Evolutionary conservation across 768 basidiomycete species (phyloP).

Genomic region (Auriscalpium vulgare): DNA sequence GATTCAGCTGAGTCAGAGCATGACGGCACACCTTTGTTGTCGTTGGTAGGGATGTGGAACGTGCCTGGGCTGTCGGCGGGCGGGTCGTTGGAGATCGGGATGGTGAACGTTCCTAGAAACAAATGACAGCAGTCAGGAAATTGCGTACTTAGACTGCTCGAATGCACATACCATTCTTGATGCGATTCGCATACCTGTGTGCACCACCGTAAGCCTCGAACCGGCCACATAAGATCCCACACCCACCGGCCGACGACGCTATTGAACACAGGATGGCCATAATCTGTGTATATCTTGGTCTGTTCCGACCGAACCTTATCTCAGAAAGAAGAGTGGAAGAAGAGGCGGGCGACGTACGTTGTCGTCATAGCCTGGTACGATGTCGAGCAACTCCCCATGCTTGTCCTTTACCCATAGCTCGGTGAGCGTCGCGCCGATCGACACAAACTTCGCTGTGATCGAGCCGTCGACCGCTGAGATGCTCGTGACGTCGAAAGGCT

Average conservation of each 20-base stretch:
- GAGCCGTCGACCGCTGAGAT: background rate
- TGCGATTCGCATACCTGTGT: slow-evolving; percentile 6
- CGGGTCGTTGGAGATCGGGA: background rate
- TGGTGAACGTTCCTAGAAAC: background rate
- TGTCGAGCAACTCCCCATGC: background rate
- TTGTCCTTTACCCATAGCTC: background rate
- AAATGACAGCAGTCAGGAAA: background rate
- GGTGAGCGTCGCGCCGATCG: background rate
- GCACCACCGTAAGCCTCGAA: background rate
- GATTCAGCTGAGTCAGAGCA: background rate
- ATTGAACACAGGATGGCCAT: background rate
- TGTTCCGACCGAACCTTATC: background rate
- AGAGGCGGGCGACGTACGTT: background rate
- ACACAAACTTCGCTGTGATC: background rate
- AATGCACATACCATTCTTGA: background rate
- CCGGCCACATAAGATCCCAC: background rate
- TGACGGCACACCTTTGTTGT: background rate
- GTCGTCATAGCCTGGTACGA: background rate
- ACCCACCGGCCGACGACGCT: background rate
- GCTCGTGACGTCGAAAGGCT: background rate
- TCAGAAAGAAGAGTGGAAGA: background rate
- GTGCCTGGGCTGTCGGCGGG: background rate
- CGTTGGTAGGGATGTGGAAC: background rate
- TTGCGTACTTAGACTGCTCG: background rate
- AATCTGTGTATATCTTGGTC: background rate